These are phyloP conservation scores for Halenospora varia DNA, from an alignment of 495 filamentous ascomycete genomes.

Conservation along the genomic window DNA sequence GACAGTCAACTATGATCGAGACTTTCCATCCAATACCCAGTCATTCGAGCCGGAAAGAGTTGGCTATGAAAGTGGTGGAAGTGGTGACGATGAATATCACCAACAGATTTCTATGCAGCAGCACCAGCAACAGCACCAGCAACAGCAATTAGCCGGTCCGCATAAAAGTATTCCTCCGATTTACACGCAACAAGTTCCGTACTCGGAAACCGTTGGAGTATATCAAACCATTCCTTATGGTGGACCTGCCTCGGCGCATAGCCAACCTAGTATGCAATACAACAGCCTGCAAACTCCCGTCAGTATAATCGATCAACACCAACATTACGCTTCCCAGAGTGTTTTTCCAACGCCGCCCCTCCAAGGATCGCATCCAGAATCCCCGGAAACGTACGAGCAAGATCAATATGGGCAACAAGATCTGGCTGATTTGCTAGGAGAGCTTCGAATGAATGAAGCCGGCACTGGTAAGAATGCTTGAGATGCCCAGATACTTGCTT, in stretches of 20 bases:
- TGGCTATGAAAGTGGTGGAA: constrained; percentile 41
- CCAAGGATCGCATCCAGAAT: constrained; percentile 30
- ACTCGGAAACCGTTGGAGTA: constrained; percentile 25
- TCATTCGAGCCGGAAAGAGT: constrained; percentile 41
- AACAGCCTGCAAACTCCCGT: constrained; percentile 38
- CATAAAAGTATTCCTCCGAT: constrained; percentile 24
- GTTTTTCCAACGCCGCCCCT: constrained; percentile 53
- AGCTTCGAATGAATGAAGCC: constrained; percentile 80
- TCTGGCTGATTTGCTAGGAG: constrained; percentile 76
- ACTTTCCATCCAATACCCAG: constrained; percentile 48
- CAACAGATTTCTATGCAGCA: constrained; percentile 43
- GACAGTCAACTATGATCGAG: constrained; percentile 80
- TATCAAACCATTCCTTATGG: constrained; percentile 44
- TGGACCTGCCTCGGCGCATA: constrained; percentile 33
- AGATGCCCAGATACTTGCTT: neutral
- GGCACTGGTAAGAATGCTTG: constrained; percentile 68
- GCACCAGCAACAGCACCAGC: constrained; percentile 32
- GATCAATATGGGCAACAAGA: constrained; percentile 68
- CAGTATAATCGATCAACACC: constrained; percentile 45
- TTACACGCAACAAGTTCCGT: constrained; percentile 25
- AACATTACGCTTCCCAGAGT: constrained; percentile 30
- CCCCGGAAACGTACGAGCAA: constrained; percentile 49
- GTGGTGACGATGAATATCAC: constrained; percentile 53
- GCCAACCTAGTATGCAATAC: constrained; percentile 46
- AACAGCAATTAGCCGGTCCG: constrained; percentile 34